phyloP scores from a whole-genome alignment of 257 asterid genomes.

The Solanum ahanhuiri region DNA sequence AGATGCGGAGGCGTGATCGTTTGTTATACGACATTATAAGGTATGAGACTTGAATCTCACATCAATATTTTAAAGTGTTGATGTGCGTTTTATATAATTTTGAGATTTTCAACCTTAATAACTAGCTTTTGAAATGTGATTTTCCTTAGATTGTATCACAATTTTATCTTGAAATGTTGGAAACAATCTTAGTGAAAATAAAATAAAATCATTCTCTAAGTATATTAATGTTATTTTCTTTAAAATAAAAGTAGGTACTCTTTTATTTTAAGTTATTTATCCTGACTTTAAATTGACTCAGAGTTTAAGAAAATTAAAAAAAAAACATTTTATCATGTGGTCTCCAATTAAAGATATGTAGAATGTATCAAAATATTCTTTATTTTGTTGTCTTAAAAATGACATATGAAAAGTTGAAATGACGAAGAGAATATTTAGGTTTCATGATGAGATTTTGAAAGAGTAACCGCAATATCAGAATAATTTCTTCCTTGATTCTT shows the following conservation, averaged over 20 bases:
- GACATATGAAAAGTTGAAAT: no score
- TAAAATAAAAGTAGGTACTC: neutral
- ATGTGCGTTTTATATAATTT: neutral
- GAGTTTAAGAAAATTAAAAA: no score
- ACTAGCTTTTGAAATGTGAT: neutral
- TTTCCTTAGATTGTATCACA: neutral
- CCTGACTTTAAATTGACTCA: neutral
- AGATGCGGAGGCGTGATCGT: no score
- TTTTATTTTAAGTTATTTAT: no score
- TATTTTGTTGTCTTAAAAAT: no score
- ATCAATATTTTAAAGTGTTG: no score
- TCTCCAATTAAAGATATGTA: no score
- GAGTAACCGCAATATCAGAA: no score
- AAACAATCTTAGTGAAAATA: neutral
- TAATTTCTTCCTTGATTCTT: no score
- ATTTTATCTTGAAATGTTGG: neutral
- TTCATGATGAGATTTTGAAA: no score
- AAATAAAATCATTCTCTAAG: neutral
- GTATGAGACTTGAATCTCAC: neutral
- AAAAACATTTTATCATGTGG: rapidly evolving
- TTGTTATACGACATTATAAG: neutral
- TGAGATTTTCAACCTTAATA: neutral
- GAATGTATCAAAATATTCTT: no score
- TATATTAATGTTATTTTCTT: neutral
- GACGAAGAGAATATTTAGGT: no score